phyloP scores from a whole-genome alignment of 1,284 basidiomycete genomes.

The Apiotrichum gracile region DNA sequence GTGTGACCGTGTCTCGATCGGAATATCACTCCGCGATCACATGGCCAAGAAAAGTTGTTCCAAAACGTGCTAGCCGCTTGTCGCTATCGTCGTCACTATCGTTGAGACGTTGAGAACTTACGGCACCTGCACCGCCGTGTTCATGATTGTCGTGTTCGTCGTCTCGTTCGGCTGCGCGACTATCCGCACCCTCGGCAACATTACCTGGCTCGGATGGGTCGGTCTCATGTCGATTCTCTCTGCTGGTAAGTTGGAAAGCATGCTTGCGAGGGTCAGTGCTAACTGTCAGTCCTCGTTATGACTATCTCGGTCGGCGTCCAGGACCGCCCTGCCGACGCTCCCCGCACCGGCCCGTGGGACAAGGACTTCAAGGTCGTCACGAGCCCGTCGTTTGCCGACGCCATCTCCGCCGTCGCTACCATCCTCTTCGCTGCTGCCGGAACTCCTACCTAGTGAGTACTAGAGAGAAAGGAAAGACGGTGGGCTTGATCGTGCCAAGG shows the following conservation, averaged over 20 bases:
- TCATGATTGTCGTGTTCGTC: slow-evolving; percentile 34
- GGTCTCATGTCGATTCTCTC: slow-evolving; percentile 32
- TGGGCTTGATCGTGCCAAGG: no score
- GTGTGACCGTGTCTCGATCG: no score
- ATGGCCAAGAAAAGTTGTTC: no score
- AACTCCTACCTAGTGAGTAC: slow-evolving; percentile 12
- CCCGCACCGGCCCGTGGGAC: slow-evolving; percentile 20
- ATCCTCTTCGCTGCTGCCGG: slow-evolving; percentile 40
- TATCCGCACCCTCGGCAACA: slow-evolving; percentile 40
- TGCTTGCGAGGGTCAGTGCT: slow-evolving; percentile 4
- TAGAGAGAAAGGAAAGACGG: neutral
- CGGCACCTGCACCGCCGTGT: slow-evolving; percentile 43
- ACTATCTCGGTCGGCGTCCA: slow-evolving; percentile 43
- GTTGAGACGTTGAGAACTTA: slow-evolving; percentile 34
- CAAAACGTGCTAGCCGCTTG: no score
- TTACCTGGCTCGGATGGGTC: slow-evolving; percentile 44
- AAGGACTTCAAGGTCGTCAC: slow-evolving; percentile 25
- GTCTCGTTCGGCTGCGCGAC: slow-evolving; percentile 29
- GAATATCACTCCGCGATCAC: no score
- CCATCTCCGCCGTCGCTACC: slow-evolving; percentile 40
- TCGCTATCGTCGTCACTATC: slow-evolving; percentile 47
- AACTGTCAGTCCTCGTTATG: slow-evolving; percentile 30
- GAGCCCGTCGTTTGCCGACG: slow-evolving; percentile 33
- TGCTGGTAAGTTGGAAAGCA: slow-evolving; percentile 12
- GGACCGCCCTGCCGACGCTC: slow-evolving; percentile 38